Evolutionary conservation across 129 eudicot species (phyloP), one percentile per base, ranked within the genome.

Genomic region (Arctium lappa): DNA sequence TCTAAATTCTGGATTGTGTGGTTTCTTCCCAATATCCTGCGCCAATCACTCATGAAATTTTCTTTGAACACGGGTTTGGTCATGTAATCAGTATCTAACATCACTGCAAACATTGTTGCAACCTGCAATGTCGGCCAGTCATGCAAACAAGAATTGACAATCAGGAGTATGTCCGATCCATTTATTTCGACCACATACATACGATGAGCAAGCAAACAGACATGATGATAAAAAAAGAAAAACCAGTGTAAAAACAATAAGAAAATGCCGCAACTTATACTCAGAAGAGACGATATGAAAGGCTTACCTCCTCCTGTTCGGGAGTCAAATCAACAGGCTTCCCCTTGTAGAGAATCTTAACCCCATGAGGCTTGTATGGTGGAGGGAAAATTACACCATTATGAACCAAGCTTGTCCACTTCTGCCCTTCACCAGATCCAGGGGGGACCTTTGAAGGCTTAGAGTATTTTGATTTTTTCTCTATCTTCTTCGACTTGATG

Each of bases 341-440:
- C 48, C 95, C 95, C 72, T 96, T 87, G 86, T 96, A 96, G 73
- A 91, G 93, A 85, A 96, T 93, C 81, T 93, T 93, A 73, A 96
- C 89, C 80, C 95, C 97, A 56, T 96, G 99, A 78, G 98, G 99
- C 79, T 88, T 85, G 85, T 96, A 96, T 1, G 95, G 94, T 7
- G 97, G 99, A 8, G 99, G 99, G 69, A 96, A 96, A 72, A 96
- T 96, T 60, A 96, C 99, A 77, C 99, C 99, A 77, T 81, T 93
- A 82, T 96, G 99, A 76, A 86, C 94, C 87, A 96, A 89, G 36
- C 92, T 96, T 76, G 97, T 88, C 99, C 99, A 96, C 84, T 96
- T 96, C 77, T 96, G 94, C 75, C 98, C 99, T 79, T 93, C 99
- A 80, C 99, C 99, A 15, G 99, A 96, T 76, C 93, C 87, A 56